Evolutionary conservation across 371 early-diverging fungal genomes (phyloP), one percentile per base, ranked within the genome.

Genomic region (Rhizopus arrhizus): DNA sequence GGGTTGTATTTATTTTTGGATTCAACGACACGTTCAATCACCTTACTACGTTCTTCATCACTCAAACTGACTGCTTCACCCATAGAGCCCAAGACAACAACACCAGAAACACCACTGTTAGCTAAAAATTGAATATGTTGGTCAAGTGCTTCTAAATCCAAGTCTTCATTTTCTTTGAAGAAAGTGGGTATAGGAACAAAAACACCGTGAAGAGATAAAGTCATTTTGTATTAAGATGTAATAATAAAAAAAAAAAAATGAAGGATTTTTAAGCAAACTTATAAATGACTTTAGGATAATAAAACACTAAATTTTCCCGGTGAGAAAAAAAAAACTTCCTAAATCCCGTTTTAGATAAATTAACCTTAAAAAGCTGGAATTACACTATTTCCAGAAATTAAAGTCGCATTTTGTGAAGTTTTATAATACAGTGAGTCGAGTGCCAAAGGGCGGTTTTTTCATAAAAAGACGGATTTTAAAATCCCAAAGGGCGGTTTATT

Each of bases 101-200:
- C 65, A 59, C 80, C 80, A 8, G 72, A 54, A 50, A 80, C 54
- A 51, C 80, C 77, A n/a, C 72, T 68, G 32, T 72, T 72, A 38
- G 69, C 41, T 35, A 80, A 57, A 40, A 62, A 73, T n/a, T 59
- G 35, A 33, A 80, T 64, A 42, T 80, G 80, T 29, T 66, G 59
- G 42, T 80, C 74, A 29, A 80, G 61, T 8, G 77, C 49, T 28
- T 65, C 74, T 36, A 75, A 61, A 40, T 80, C 80, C 34, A 80
- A 60, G 33, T 77, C 77, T 61, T 80, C 80, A 49, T 77, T 73
- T 43, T 63, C 65, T 22, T 68, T 61, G 66, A 80, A 80, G 53
- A 80, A 80, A 11, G 72, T 77, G 38, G 77, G 77, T 8, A 75
- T 73, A 51, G 80, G 80, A 32, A 80, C 77, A 57, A 66, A 75